Conservation (phyloP, 1,284 basidiomycete genomes). For the Dichomitus squalens region DNA sequence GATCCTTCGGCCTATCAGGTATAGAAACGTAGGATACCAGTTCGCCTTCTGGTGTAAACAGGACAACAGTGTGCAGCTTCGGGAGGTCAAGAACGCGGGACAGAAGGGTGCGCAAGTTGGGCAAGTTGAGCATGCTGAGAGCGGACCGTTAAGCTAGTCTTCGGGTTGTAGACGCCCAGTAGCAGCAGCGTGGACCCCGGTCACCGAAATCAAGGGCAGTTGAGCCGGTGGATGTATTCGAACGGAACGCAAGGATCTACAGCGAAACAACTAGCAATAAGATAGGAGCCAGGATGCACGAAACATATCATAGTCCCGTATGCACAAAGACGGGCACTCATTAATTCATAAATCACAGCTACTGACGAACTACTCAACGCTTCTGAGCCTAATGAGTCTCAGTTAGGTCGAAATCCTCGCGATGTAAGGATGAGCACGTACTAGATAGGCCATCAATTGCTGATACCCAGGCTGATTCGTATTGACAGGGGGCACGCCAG, state of each 20-base stretch:
- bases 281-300: conserved; percentile 4
- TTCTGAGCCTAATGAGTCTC: conserved; percentile 28
- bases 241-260: conserved; percentile 3
- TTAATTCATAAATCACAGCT: background rate
- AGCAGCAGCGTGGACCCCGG: background rate
- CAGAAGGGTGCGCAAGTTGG: conserved; percentile 36
- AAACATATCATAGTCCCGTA: background rate
- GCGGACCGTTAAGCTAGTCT: background rate
- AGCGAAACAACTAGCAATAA: conserved; percentile 22
- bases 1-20: conserved; percentile 58
- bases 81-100: conserved; percentile 55
- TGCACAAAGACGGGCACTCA: background rate
- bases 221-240: background rate
- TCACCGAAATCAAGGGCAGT: background rate
- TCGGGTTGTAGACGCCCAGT: background rate
- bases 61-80: conserved; percentile 60
- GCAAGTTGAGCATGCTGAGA: background rate
- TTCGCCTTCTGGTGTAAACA: conserved; percentile 44
- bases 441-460: conserved; percentile 36
- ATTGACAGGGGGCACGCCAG: conserved; percentile 25
- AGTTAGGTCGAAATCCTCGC: background rate
- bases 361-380: conserved; percentile 13
- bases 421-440: conserved; percentile 12
- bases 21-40: conserved; percentile 59
- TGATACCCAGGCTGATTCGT: conserved; percentile 29